Evolutionary conservation across 2,329 filamentous ascomycete species (phyloP).

Genomic region (Diaporthe sp.): DNA sequence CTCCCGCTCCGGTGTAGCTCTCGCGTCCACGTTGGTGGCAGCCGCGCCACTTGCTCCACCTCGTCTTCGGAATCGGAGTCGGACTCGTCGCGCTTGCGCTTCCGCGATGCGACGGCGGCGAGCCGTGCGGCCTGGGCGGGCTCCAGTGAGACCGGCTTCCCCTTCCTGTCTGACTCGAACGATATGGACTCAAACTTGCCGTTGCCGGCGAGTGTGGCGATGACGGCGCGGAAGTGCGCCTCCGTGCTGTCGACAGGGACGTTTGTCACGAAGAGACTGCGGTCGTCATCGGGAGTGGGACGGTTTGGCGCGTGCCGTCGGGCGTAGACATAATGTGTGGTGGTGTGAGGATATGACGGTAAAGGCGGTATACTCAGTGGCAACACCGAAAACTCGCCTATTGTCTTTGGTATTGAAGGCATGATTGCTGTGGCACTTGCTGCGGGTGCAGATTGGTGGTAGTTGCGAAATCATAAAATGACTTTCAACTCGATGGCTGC

Average conservation of each 20-base stretch:
- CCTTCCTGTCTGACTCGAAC: conserved; percentile 75
- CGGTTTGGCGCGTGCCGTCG: conserved; percentile 86
- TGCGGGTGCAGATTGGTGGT: conserved; percentile 16
- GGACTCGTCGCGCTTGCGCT: conserved; percentile 61
- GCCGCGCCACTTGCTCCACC: conserved; percentile 69
- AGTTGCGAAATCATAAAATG: neutral
- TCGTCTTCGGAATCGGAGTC: conserved; percentile 68
- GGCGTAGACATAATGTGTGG: conserved; percentile 88
- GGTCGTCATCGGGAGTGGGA: conserved; percentile 78
- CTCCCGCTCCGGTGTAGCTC: conserved; percentile 79
- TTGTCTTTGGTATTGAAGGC: conserved; percentile 57
- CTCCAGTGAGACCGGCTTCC: conserved; percentile 54
- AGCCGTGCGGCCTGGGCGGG: conserved; percentile 59
- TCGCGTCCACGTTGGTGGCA: conserved; percentile 82
- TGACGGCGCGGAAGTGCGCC: conserved; percentile 80
- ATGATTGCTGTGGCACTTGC: conserved; percentile 44
- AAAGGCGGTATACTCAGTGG: conserved; percentile 75
- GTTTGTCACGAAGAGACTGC: conserved; percentile 93
- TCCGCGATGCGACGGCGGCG: conserved; percentile 58
- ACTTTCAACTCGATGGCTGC: neutral
- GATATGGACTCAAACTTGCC: conserved; percentile 82
- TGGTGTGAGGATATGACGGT: conserved; percentile 72
- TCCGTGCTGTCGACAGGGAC: conserved; percentile 87
- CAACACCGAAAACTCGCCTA: conserved; percentile 76
- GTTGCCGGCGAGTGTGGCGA: conserved; percentile 79